A percentile compares a stretch with the other conserved stretches of the same genome.
phyloP scores from a whole-genome alignment of 2,329 filamentous ascomycete species.

The Colletotrichum sp. region DNA sequence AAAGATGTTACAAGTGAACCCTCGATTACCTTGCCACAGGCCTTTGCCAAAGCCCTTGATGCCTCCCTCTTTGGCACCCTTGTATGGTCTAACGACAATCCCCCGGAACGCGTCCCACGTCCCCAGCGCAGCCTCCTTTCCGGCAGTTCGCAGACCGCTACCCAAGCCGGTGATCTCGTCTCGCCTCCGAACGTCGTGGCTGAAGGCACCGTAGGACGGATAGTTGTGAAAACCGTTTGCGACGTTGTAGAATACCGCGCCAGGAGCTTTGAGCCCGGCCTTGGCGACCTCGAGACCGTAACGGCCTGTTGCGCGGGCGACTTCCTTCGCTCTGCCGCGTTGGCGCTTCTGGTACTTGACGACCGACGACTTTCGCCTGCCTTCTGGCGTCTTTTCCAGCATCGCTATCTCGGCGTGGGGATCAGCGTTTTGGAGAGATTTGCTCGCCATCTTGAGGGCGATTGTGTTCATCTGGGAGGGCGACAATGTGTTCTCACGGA shows the following conservation, averaged over 20 bases:
- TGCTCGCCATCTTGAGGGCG: constrained; percentile 34
- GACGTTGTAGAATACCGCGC: constrained; percentile 71
- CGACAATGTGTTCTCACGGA: constrained; percentile 8
- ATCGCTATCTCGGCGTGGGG: not conserved
- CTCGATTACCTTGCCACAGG: constrained; percentile 48
- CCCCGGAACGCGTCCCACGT: constrained; percentile 74
- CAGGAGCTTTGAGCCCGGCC: constrained; percentile 67
- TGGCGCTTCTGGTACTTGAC: not conserved
- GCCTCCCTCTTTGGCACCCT: constrained; percentile 68
- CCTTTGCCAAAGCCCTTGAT: constrained; percentile 67
- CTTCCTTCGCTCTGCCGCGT: constrained; percentile 23
- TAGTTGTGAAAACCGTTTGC: constrained; percentile 78
- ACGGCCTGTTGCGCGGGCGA: constrained; percentile 50
- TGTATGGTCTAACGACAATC: constrained; percentile 66
- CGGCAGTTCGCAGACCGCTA: constrained; percentile 63
- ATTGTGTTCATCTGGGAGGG: constrained; percentile 32
- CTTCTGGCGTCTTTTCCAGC: not conserved
- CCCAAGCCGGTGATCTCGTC: constrained; percentile 72
- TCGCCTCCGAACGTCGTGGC: constrained; percentile 66
- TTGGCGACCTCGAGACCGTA: constrained; percentile 65
- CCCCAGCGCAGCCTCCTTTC: constrained; percentile 68
- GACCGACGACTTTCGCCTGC: not conserved
- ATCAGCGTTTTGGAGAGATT: constrained; percentile 58
- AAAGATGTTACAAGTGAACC: constrained; percentile 48
- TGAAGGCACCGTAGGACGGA: constrained; percentile 68